A percentile compares a stretch with the other conserved stretches of the same genome.
Evolutionary conservation across 495 filamentous ascomycete species (phyloP).

Genomic region (Amniculicola lignicola): DNA sequence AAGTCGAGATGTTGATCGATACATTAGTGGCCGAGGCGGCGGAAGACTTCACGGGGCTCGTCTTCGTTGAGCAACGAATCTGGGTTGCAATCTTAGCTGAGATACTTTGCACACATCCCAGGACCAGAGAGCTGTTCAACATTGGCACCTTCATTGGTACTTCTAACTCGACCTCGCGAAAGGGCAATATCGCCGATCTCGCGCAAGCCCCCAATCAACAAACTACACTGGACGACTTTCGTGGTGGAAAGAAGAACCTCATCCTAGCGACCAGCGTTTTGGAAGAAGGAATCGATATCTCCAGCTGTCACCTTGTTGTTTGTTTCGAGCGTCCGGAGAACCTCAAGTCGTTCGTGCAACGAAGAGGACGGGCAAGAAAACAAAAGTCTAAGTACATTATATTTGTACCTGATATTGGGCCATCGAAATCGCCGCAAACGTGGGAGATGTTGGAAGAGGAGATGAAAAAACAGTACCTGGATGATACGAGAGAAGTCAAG

Average conservation of each 20-base stretch:
- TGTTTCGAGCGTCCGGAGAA: slow-evolving; percentile 75
- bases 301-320: slow-evolving; percentile 80
- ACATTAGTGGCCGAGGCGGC: slow-evolving; percentile 49
- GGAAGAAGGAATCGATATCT: slow-evolving; percentile 90
- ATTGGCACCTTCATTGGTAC: slow-evolving; percentile 71
- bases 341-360: slow-evolving; percentile 84
- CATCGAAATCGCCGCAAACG: slow-evolving; percentile 23
- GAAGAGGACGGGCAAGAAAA: slow-evolving; percentile 78
- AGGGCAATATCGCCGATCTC: slow-evolving; percentile 60
- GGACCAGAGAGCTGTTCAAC: slow-evolving; percentile 54
- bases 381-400: slow-evolving; percentile 68
- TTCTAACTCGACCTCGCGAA: slow-evolving; percentile 50
- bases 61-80: slow-evolving; percentile 75
- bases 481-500: slow-evolving; percentile 58
- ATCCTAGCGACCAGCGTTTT: slow-evolving; percentile 80
- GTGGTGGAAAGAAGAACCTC: slow-evolving; percentile 66
- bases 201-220: slow-evolving; percentile 53
- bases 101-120: slow-evolving; percentile 61
- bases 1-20: slow-evolving; percentile 48
- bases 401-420: slow-evolving; percentile 50
- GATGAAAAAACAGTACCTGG: slow-evolving; percentile 72
- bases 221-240: slow-evolving; percentile 65
- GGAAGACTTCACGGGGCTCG: slow-evolving; percentile 60
- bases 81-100: slow-evolving; percentile 65
- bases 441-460: slow-evolving; percentile 65